A percentile compares a stretch with the other conserved stretches of the same genome.
Evolutionary conservation across 441 rosid species (phyloP).

Genomic region (Euphorbia schlechtendalii): DNA sequence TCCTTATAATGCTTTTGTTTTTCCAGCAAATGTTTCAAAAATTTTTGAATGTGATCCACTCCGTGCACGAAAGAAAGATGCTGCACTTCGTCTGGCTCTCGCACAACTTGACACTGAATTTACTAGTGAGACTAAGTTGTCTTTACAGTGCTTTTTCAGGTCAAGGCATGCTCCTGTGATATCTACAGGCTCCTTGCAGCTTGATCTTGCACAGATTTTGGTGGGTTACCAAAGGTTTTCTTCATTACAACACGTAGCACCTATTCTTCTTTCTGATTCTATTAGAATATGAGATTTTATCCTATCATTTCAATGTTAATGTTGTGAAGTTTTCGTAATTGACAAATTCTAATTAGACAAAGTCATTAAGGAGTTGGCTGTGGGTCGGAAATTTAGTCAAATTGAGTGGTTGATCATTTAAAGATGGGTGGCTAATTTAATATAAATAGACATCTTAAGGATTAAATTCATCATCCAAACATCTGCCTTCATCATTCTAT

Average conservation of each 20-base stretch:
- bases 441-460: too few species aligned
- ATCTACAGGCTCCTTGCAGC: constrained; percentile 84
- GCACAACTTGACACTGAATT: constrained; percentile 58
- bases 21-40: constrained; percentile 47
- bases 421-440: too few species aligned
- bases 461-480: too few species aligned
- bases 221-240: constrained; percentile 89
- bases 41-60: constrained; percentile 52
- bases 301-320: too few species aligned
- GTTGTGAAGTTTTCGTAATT: too few species aligned
- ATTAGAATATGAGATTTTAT: too few species aligned
- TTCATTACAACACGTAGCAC: not conserved
- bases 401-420: too few species aligned
- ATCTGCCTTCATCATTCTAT: too few species aligned
- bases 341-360: too few species aligned
- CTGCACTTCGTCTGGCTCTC: constrained; percentile 61
- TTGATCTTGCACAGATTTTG: constrained; percentile 82
- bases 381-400: too few species aligned
- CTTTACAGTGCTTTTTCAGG: constrained; percentile 51
- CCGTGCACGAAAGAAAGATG: constrained; percentile 43
- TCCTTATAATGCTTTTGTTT: constrained; percentile 19
- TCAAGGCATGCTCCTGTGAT: constrained; percentile 61
- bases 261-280: not conserved
- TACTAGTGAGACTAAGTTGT: constrained; percentile 65
- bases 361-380: too few species aligned